Evolutionary conservation across 148 eudicot genomes (phyloP).

Genomic region (Talinum fruticosum): DNA sequence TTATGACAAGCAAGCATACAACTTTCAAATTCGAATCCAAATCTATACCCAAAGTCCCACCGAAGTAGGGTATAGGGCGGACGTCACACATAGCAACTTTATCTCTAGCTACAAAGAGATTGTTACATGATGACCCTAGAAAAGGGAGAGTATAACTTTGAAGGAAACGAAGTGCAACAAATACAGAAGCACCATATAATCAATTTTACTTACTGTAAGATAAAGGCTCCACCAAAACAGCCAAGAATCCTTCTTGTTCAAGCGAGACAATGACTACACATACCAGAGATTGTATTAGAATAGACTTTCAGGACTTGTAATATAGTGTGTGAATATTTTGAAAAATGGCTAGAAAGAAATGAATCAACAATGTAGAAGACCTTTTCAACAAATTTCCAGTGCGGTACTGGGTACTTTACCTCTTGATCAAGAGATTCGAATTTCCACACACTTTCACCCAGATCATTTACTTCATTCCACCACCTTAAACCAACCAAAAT

Average conservation of each 20-base stretch:
- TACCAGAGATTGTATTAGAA: constrained; percentile 14
- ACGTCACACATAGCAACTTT: no score
- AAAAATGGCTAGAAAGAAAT: constrained; percentile 1
- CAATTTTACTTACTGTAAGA: constrained; percentile 60
- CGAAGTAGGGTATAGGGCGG: no score
- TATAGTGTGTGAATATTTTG: neutral
- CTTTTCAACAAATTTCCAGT: neutral
- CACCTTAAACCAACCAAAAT: constrained; percentile 90
- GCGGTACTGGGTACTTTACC: constrained; percentile 42
- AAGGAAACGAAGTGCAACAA: neutral
- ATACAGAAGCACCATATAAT: neutral
- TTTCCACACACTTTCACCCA: constrained; percentile 92
- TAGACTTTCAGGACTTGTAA: neutral
- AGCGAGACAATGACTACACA: constrained; percentile 79
- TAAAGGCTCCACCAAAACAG: constrained; percentile 98
- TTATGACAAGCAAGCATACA: neutral
- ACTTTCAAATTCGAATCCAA: no score
- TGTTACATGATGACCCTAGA: no score
- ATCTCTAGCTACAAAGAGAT: no score
- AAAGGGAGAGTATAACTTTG: neutral
- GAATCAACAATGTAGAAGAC: neutral
- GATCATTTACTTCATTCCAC: constrained; percentile 94
- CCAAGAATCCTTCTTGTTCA: constrained; percentile 99
- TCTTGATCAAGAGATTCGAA: constrained; percentile 97
- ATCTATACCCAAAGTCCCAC: no score